Evolutionary conservation across 2,329 filamentous ascomycete species (phyloP), one percentile per base, ranked within the genome.

Genomic region (Sporothrix curviconia): DNA sequence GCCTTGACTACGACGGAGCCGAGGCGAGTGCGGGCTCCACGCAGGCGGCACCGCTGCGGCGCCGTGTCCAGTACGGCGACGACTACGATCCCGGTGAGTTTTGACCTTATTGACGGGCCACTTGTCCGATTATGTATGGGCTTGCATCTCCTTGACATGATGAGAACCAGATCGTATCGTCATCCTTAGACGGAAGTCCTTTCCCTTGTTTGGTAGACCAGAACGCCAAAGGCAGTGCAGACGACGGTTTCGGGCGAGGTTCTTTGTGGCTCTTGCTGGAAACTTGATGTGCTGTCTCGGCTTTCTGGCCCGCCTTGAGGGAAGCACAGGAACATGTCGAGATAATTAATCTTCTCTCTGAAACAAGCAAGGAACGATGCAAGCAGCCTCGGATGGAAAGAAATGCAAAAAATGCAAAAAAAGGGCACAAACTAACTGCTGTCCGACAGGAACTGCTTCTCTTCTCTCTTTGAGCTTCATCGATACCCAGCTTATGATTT

Each of bases 111-210:
- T n/a, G n/a, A n/a, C n/a, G n/a, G n/a, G n/a, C n/a, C n/a, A n/a
- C n/a, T n/a, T n/a, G n/a, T n/a, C n/a, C n/a, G n/a, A n/a, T n/a
- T n/a, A n/a, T n/a, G n/a, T n/a, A n/a, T n/a, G n/a, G n/a, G 43
- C 24, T 3, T 17, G 11, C 43, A 30, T 7, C 28, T 56, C 47
- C 36, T 55, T 44, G 32, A 64, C 67, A 87, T 92, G 90, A 95
- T 92, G 90, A 94, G 84, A 91, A 72, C 74, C 43, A 57, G n/a
- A 81, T 81, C 75, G 80, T 91, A 92, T 91, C 87, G 89, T 95
- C 90, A 95, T 95, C 90, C 90, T 95, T 95, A 95, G 89, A 78
- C 90, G 81, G 85, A 95, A 74, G 72, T 75, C 74, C 58, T 55
- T 22, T 36, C n/a, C n/a, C n/a, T 17, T 25, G 34, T 40, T 19